Conservation (phyloP, 2,329 filamentous ascomycete genomes). For the Akanthomyces dipterigenus region DNA sequence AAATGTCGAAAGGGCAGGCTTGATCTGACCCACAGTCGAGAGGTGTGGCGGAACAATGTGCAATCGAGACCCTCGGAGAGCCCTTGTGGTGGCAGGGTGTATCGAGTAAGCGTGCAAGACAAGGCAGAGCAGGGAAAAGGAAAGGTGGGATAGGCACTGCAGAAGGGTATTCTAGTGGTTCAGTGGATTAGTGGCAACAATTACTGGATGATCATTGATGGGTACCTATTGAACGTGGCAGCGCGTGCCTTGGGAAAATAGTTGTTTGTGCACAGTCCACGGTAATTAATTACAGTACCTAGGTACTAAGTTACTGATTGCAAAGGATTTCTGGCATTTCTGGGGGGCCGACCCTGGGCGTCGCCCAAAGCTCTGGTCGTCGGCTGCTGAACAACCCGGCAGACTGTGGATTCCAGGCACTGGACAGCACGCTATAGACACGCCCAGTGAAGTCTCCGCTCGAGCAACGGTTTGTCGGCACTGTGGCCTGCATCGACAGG, state of each 20-base stretch:
- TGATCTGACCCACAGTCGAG: background rate
- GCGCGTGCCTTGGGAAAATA: background rate
- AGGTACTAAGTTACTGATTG: background rate
- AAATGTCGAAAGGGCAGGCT: background rate
- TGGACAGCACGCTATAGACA: background rate
- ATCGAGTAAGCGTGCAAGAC: background rate
- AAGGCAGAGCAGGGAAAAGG: background rate
- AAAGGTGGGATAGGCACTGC: background rate
- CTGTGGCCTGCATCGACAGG: no score
- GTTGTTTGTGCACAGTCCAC: no score
- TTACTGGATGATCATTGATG: slow-evolving; percentile 3
- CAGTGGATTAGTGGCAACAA: background rate
- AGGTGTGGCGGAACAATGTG: background rate
- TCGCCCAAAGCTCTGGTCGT: background rate
- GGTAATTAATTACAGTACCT: no score
- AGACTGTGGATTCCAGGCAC: background rate
- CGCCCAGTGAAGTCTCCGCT: background rate
- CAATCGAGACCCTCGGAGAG: background rate
- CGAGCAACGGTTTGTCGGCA: background rate
- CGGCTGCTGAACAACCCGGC: background rate
- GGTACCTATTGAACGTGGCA: background rate
- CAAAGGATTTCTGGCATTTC: background rate
- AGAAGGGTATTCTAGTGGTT: background rate
- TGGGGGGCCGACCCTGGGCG: no score
- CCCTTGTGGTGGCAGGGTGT: background rate